Evolutionary conservation across 345 rosid genomes (phyloP), one percentile per base, ranked within the genome.

Genomic region (Durio zibethinus): DNA sequence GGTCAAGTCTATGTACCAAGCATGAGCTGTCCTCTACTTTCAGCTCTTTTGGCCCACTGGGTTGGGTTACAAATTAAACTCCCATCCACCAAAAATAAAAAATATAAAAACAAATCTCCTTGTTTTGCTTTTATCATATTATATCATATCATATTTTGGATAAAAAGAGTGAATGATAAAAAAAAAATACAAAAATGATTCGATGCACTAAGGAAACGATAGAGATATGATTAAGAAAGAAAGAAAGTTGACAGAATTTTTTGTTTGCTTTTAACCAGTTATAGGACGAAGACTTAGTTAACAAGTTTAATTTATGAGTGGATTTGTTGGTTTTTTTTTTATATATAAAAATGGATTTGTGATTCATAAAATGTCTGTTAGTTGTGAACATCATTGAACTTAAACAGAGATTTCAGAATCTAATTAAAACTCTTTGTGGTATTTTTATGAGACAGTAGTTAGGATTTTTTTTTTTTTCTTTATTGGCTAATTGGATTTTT

Each of bases 1-100:
- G 85, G 92, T 40, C 68, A 81, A 40, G 90, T 88, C 90, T 6
- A 73, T 45, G 18, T 87, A 88, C 1, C 27, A 59, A 61, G 40
- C 42, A 80, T 85, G 82, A 92, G 91, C 98, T 93, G 97, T 84
- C 79, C 45, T 70, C 91, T 87, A 89, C 91, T 76, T 76, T 50
- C 61, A 71, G 60, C 60, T 48, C 60, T 50, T 29, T 54, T 29
- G 48, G 29, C 60, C 74, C 74, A 71, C 2, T 31, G 74, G 57
- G 52, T 3, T 15, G 9, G 15, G 14, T 11, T 27, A 18, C 14
- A 69, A 47, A 69, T 27, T 69, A 15, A 69, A 68, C 21, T 14
- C 21, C 54, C 2, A 11, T 15, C 31, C n/a, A 31, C 38, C 10
- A 16, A 0, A 62, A 31, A 6, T 6, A 54, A 0, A n/a, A 53